Evolutionary conservation across 495 filamentous ascomycete species (phyloP).

Genomic region (Podospora pseudoanserina): DNA sequence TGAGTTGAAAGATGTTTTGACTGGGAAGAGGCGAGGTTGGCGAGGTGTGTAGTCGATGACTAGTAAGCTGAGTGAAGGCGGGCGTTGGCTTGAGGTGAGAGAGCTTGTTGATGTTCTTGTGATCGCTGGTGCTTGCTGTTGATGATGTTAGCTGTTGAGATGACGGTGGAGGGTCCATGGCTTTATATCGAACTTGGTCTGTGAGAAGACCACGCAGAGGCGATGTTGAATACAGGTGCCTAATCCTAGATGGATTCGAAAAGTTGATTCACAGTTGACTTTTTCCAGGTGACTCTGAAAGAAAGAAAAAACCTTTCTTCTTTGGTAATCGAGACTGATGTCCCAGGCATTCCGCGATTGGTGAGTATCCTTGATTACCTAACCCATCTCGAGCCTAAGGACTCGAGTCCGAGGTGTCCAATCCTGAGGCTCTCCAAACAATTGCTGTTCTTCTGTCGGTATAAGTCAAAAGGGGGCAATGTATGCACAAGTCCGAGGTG

Average conservation of each 20-base stretch:
- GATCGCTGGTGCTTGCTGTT: background rate
- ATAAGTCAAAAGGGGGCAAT: background rate
- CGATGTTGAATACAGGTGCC: conserved; percentile 1
- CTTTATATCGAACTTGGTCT: background rate
- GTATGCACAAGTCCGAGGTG: background rate
- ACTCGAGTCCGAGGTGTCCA: background rate
- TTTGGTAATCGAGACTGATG: background rate
- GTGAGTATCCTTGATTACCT: background rate
- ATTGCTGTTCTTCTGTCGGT: background rate
- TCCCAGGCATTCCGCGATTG: background rate
- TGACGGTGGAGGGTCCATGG: background rate
- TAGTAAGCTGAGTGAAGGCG: background rate
- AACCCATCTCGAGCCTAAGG: background rate
- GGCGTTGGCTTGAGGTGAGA: background rate
- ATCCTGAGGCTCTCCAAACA: background rate
- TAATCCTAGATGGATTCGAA: background rate
- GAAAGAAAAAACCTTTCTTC: too few species aligned
- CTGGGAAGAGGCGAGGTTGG: background rate
- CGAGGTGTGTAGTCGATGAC: background rate
- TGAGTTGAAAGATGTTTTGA: background rate
- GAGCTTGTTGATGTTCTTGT: background rate
- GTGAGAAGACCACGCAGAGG: background rate
- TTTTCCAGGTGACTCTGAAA: background rate
- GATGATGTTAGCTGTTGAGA: background rate
- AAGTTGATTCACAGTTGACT: background rate